A percentile compares a stretch with the other conserved stretches of the same genome.
Conservation (phyloP, 306 rosid species). For the Heteromeles arbutifolia region DNA sequence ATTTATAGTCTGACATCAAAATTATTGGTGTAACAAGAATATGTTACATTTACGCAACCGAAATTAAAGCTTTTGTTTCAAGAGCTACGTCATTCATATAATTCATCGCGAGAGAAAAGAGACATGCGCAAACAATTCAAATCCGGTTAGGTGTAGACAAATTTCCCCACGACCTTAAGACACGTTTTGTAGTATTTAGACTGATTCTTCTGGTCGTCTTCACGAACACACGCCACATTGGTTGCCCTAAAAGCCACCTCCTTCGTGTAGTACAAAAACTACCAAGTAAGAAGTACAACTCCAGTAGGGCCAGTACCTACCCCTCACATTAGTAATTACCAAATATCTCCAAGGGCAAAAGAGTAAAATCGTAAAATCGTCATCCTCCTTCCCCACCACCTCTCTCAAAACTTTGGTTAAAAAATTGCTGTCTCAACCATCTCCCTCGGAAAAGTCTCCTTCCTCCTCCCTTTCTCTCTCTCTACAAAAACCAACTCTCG, state of each 20-base stretch:
- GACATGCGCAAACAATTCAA: neutral
- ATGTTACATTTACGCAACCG: neutral
- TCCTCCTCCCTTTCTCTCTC: neutral
- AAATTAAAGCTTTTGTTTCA: neutral
- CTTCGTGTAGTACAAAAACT: slow-evolving; percentile 9
- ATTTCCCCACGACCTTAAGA: neutral
- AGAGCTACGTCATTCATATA: no score
- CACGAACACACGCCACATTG: neutral
- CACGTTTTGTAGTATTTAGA: neutral
- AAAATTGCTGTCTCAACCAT: slow-evolving; percentile 32
- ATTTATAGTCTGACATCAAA: neutral
- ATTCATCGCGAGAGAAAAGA: neutral
- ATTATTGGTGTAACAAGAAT: neutral
- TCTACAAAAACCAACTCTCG: neutral
- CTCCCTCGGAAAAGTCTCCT: slow-evolving; percentile 27
- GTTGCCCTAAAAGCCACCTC: neutral
- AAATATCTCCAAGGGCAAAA: neutral
- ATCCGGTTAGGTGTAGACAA: neutral
- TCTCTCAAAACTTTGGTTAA: slow-evolving; percentile 13
- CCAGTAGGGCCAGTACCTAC: neutral
- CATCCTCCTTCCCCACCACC: slow-evolving; percentile 10
- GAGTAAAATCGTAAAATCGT: slow-evolving; percentile 15
- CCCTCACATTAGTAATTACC: neutral
- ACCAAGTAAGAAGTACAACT: slow-evolving; percentile 8
- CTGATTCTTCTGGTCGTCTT: neutral